Conservation (phyloP, 2,329 filamentous ascomycete genomes). For the Botrytis elliptica region DNA sequence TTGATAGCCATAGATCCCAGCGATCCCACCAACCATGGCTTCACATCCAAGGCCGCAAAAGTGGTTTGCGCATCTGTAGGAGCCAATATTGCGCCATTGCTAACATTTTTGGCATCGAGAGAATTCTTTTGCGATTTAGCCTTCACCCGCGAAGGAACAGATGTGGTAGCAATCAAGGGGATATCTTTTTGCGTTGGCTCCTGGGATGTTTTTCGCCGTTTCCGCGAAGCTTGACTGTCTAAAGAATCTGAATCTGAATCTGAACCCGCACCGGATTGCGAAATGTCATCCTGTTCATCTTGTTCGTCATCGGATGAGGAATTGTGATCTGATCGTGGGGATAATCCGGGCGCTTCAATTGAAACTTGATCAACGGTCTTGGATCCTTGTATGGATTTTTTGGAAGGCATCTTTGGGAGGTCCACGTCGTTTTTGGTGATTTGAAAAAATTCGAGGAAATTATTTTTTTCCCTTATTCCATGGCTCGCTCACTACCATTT, state of each 20-base stretch:
- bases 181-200: conserved; percentile 25
- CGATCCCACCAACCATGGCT: conserved; percentile 85
- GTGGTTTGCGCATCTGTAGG: conserved; percentile 58
- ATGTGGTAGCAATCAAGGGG: conserved; percentile 25
- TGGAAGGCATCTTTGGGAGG: conserved; percentile 8
- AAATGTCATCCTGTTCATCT: conserved; percentile 4
- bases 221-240: conserved; percentile 36
- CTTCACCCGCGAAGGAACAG: conserved; percentile 38
- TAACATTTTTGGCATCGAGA: conserved; percentile 10
- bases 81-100: conserved; percentile 44
- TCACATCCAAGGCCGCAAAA: conserved; percentile 71
- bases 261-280: background rate
- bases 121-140: conserved; percentile 21
- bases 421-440: background rate
- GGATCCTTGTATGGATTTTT: background rate
- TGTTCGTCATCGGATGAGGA: conserved; percentile 14
- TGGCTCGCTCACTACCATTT: conserved; percentile 5
- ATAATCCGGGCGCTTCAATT: conserved; percentile 13
- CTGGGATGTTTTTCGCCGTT: conserved; percentile 36
- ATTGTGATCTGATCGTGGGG: conserved; percentile 14
- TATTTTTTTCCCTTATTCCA: conserved; percentile 4
- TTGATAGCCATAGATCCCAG: conserved; percentile 77
- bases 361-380: conserved; percentile 15
- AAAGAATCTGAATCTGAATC: conserved; percentile 36
- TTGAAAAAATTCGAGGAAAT: background rate